Evolutionary conservation across 2,329 filamentous ascomycete species (phyloP).

Genomic region (Thelonectria discophora): DNA sequence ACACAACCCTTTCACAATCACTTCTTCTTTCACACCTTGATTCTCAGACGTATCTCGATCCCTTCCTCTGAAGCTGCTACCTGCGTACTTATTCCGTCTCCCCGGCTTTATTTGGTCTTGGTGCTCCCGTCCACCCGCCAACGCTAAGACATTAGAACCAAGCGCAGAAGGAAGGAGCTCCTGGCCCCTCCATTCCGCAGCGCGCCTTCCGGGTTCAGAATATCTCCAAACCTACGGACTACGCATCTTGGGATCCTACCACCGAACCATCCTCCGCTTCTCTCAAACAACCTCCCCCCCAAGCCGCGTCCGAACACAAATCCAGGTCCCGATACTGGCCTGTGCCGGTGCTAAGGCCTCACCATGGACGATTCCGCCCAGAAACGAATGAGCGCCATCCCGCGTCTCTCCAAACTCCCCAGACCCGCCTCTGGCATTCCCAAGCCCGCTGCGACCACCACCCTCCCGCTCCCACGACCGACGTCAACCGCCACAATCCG

Average conservation of each 20-base stretch:
- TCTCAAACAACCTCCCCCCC: conserved; percentile 12
- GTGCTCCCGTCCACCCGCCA: conserved; percentile 40
- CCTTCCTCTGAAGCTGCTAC: conserved; percentile 2
- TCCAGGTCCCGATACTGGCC: conserved; percentile 18
- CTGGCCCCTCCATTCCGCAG: conserved; percentile 15
- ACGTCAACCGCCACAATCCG: conserved; percentile 40
- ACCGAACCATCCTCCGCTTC: neutral
- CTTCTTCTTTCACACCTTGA: neutral
- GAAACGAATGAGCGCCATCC: conserved; percentile 51
- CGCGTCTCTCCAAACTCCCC: conserved; percentile 52
- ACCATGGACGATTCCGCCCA: conserved; percentile 45
- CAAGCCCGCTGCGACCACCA: conserved; percentile 39
- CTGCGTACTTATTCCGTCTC: conserved; percentile 20
- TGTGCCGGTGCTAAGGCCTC: conserved; percentile 3
- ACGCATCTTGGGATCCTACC: conserved; percentile 10
- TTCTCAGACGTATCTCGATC: neutral
- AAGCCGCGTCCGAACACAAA: conserved; percentile 20
- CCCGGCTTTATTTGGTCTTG: neutral
- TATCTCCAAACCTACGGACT: conserved; percentile 9
- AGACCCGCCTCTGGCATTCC: conserved; percentile 46
- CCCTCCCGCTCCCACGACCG: conserved; percentile 39
- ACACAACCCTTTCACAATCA: neutral
- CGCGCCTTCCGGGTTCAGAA: conserved; percentile 2
- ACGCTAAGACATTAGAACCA: conserved; percentile 34
- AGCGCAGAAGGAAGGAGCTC: neutral